Percentiles rank a stretch among this genome's conserved stretches.
Evolutionary conservation across 176 grass and related monocot species (phyloP).

Genomic region (Musa troglodytarum): DNA sequence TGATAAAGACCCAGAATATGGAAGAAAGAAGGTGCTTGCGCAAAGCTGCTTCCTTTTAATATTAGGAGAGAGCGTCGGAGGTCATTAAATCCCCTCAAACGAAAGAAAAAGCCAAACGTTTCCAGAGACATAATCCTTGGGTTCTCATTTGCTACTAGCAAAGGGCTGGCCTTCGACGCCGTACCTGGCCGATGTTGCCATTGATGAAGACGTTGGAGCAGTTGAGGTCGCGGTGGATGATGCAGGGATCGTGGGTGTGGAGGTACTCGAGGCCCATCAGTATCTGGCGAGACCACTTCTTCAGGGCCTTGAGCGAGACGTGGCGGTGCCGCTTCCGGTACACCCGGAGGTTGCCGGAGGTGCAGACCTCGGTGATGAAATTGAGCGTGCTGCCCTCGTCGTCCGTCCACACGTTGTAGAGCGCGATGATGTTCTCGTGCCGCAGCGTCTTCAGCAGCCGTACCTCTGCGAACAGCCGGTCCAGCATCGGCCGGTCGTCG

Average conservation of each 20-base stretch:
- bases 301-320: slow-evolving; percentile 80
- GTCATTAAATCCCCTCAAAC: background rate
- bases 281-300: slow-evolving; percentile 92
- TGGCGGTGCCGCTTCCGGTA: slow-evolving; percentile 77
- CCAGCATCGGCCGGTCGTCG: slow-evolving; percentile 53
- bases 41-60: no score
- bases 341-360: slow-evolving; percentile 71
- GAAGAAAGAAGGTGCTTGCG: background rate
- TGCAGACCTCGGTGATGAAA: slow-evolving; percentile 98
- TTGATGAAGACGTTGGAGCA: slow-evolving; percentile 99
- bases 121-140: background rate
- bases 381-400: slow-evolving; percentile 65
- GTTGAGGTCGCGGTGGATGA: slow-evolving; percentile 97
- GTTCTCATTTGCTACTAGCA: no score
- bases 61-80: no score
- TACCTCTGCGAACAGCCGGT: slow-evolving; percentile 73
- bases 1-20: no score
- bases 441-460: slow-evolving; percentile 70
- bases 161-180: no score
- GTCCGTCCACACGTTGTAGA: slow-evolving; percentile 82
- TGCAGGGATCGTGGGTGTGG: slow-evolving; percentile 80
- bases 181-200: slow-evolving; percentile 88
- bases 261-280: slow-evolving; percentile 76
- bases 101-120: background rate
- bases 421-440: slow-evolving; percentile 80